Conservation (phyloP, 2,329 filamentous ascomycete genomes). For the Huntiella omanensis region DNA sequence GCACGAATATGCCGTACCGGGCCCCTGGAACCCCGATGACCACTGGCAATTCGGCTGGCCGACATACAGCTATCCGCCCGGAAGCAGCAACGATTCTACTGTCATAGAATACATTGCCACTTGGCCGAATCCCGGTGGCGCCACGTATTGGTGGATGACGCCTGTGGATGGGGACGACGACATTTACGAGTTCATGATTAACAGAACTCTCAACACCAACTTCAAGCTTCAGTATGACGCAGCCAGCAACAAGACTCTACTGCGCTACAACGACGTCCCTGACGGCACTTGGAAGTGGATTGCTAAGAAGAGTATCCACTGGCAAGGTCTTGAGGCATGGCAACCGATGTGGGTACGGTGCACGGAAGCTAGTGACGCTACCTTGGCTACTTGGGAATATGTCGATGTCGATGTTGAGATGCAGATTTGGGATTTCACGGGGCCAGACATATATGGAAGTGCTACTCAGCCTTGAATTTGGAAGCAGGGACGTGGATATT, state of each 20-base stretch:
- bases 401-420: neutral
- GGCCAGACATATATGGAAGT: neutral
- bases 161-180: no score
- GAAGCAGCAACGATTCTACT: neutral
- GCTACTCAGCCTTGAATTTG: neutral
- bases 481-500: neutral
- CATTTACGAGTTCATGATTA: no score
- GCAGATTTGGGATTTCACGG: neutral
- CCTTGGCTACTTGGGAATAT: neutral
- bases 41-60: neutral
- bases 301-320: neutral
- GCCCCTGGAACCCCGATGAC: neutral
- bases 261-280: neutral
- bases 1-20: neutral
- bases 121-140: neutral
- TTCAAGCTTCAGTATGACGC: neutral
- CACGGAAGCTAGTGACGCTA: neutral
- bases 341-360: neutral
- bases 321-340: neutral
- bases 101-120: neutral
- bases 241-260: neutral
- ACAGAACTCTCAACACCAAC: no score
- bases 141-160: neutral
- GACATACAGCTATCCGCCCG: neutral
- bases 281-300: neutral